Evolutionary conservation across 768 basidiomycete species (phyloP).

Genomic region (Megacollybia marginata): DNA sequence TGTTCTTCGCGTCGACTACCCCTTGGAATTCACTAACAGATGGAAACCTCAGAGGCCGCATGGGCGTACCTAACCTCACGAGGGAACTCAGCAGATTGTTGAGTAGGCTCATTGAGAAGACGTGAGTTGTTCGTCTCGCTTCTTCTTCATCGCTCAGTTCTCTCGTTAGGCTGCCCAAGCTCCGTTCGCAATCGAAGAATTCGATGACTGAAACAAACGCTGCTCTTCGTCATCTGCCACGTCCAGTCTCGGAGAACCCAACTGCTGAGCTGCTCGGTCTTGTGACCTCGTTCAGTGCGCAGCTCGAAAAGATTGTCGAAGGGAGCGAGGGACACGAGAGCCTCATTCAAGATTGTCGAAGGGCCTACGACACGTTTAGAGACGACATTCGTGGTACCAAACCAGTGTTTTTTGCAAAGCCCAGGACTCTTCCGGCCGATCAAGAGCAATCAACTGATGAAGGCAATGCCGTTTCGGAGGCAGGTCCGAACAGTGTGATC

Average conservation of each 20-base stretch:
- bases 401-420: not conserved
- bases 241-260: conserved; percentile 47
- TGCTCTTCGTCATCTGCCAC: conserved; percentile 29
- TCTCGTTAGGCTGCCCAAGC: conserved; percentile 46
- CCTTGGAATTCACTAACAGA: conserved; percentile 31
- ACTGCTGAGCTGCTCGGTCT: conserved; percentile 44
- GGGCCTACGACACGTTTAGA: not conserved
- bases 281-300: conserved; percentile 38
- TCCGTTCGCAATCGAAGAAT: conserved; percentile 48
- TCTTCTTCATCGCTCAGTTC: conserved; percentile 13
- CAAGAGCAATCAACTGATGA: not conserved
- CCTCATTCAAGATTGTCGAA: not conserved
- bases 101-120: conserved; percentile 25
- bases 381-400: not conserved
- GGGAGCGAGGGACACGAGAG: conserved; percentile 20
- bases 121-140: conserved; percentile 9
- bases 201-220: conserved; percentile 32
- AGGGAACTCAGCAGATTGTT: conserved; percentile 26
- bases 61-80: conserved; percentile 30
- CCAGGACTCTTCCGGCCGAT: not conserved
- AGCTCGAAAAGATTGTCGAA: conserved; percentile 38
- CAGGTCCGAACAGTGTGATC: conserved; percentile 1
- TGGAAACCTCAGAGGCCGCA: conserved; percentile 16
- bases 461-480: conserved; percentile 8
- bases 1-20: conserved; percentile 23